Base-by-base conservation (phyloP, 805 yeast genomes). In the Barnettozyma wickerhamii region DNA sequence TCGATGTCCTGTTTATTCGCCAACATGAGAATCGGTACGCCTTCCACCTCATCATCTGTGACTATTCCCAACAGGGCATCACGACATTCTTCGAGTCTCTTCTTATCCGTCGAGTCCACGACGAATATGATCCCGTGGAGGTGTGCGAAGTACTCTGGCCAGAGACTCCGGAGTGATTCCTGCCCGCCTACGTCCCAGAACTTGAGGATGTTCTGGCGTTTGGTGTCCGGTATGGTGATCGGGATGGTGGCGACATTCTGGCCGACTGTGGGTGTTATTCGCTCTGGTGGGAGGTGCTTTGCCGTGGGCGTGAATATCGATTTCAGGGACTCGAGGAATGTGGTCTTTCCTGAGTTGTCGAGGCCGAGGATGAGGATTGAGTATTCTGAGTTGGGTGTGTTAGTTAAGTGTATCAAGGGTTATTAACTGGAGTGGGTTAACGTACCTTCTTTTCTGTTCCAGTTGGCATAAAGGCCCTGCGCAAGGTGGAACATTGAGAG, bases 161-260 rank as follows among this genome's bases (percentile, higher is more conserved):
- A 91, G 72, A 93, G 71, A 21, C 77, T 67, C 35, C 98, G 71
- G 35, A 91, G 68, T n/a, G 84, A 70, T 56, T 81, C 82, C 62
- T 91, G 99, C 10, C 99, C 99, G 10, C 98, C 98, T 30, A 91
- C 79, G 60, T 91, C 99, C 98, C 98, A 91, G 54, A 93, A 77
- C 56, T 89, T 90, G 41, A 93, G 67, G 38, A 53, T 48, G 21
- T 56, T 55, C 12, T 55, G 26, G 12, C 12, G 26, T 23, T 23
- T 23, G 12, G 9, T 23, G 12, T 23, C 26, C 12, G 26, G 12
- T 9, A 9, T 23, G 12, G 12, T 23, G 45, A 69, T 49, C 46
- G 59, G 42, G 55, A 77, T 51, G 35, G 63, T 56, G 42, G 68
- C 63, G 50, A 69, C 85, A 58, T 93, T 93, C 59, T 93, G 99